A percentile compares a stretch with the other conserved stretches of the same genome.
Evolutionary conservation across 2,329 filamentous ascomycete genomes (phyloP).

Genomic region (Pyricularia sp.): DNA sequence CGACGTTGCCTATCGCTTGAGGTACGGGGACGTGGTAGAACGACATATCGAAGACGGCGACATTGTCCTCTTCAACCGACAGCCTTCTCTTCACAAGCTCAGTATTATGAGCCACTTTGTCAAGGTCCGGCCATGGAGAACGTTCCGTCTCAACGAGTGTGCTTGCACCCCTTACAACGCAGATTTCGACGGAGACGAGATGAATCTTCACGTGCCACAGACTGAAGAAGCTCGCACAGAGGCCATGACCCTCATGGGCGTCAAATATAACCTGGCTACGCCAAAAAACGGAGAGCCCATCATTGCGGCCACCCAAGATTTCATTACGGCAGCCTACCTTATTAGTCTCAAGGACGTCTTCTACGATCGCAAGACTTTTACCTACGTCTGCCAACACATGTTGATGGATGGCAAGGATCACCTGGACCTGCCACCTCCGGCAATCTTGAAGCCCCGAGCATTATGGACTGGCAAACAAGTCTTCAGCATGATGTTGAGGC

Average conservation of each 20-base stretch:
- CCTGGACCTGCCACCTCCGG: slow-evolving; percentile 75
- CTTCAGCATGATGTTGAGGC: slow-evolving; percentile 72
- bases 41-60: slow-evolving; percentile 91
- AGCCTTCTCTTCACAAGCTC: slow-evolving; percentile 94
- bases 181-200: slow-evolving; percentile 97
- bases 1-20: slow-evolving; percentile 58
- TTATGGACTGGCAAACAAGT: slow-evolving; percentile 95
- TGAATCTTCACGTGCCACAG: slow-evolving; percentile 97
- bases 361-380: slow-evolving; percentile 77
- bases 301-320: slow-evolving; percentile 98
- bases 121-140: slow-evolving; percentile 88
- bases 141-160: slow-evolving; percentile 94
- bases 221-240: slow-evolving; percentile 94
- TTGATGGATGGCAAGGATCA: slow-evolving; percentile 58
- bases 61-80: slow-evolving; percentile 93
- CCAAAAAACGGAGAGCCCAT: slow-evolving; percentile 97
- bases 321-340: slow-evolving; percentile 89
- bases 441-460: slow-evolving; percentile 70
- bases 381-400: slow-evolving; percentile 89
- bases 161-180: slow-evolving; percentile 97
- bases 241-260: slow-evolving; percentile 92
- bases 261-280: slow-evolving; percentile 90
- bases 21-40: slow-evolving; percentile 80
- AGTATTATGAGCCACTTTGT: slow-evolving; percentile 95
- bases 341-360: slow-evolving; percentile 88